Conservation (phyloP, 192 early-diverging fungal genomes). For the Paraglomus brasilianum region DNA sequence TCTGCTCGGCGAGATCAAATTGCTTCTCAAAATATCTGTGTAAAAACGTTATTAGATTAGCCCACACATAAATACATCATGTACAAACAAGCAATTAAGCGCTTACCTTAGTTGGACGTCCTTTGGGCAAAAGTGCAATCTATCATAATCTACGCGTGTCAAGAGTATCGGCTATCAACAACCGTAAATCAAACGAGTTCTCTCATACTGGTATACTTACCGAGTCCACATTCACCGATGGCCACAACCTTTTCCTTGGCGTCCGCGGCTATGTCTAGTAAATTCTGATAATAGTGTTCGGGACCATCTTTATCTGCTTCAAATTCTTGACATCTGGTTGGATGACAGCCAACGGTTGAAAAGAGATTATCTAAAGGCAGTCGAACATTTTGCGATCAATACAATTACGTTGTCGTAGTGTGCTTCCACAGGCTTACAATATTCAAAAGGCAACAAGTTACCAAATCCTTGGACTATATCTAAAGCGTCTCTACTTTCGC, state of each 20-base stretch:
- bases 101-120: constrained; percentile 64
- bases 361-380: constrained; percentile 47
- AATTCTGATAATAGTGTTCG: constrained; percentile 57
- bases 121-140: constrained; percentile 77
- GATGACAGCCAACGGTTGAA: constrained; percentile 84
- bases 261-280: constrained; percentile 44
- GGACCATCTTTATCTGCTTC: constrained; percentile 55
- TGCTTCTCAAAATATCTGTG: constrained; percentile 73
- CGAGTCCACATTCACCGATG: constrained; percentile 91
- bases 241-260: constrained; percentile 71
- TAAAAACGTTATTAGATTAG: not conserved
- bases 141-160: constrained; percentile 77
- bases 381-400: constrained; percentile 8
- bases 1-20: constrained; percentile 71
- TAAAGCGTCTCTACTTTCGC: constrained; percentile 62
- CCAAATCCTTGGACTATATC: constrained; percentile 52
- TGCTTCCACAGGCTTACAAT: not conserved
- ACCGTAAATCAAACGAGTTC: not conserved
- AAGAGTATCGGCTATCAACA: not conserved
- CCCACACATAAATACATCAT: not conserved
- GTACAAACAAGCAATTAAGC: not conserved
- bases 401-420: not conserved
- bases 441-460: constrained; percentile 18
- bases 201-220: constrained; percentile 32
- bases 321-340: constrained; percentile 77